Conservation (phyloP, 192 early-diverging fungal genomes). For the Umbelopsis ramanniana region DNA sequence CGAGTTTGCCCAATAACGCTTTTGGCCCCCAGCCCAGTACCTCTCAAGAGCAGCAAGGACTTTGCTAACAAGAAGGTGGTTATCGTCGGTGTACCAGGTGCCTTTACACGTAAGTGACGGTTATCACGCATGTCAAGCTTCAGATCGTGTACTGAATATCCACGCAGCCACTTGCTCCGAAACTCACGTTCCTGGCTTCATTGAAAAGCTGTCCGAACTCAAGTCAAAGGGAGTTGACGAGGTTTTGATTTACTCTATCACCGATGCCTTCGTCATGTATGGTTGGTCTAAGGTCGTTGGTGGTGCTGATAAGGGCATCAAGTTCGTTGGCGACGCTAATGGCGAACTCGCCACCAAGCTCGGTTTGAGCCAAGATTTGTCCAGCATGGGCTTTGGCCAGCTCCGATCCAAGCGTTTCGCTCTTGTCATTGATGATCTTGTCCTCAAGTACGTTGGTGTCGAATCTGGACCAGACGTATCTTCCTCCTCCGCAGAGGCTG, state of each 20-base stretch:
- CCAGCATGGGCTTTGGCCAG: constrained; percentile 56
- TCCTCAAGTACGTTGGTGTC: constrained; percentile 58
- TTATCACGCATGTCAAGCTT: too few species aligned
- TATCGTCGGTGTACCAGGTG: constrained; percentile 59
- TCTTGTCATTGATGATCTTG: constrained; percentile 53
- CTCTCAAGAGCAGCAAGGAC: constrained; percentile 38
- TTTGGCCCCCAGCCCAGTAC: constrained; percentile 10
- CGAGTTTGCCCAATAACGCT: background rate
- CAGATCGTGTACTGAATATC: too few species aligned
- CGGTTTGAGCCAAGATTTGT: constrained; percentile 56
- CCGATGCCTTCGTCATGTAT: constrained; percentile 65
- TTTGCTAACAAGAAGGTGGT: constrained; percentile 65
- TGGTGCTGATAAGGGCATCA: constrained; percentile 47
- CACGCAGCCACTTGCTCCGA: constrained; percentile 64
- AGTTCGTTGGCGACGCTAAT: constrained; percentile 53
- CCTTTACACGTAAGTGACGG: constrained; percentile 1
- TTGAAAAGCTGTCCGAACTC: constrained; percentile 46
- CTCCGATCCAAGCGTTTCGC: constrained; percentile 58
- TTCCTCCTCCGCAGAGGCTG: constrained; percentile 23
- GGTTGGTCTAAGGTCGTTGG: constrained; percentile 45
- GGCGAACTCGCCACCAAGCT: constrained; percentile 44
- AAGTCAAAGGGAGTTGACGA: constrained; percentile 58
- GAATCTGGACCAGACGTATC: constrained; percentile 32
- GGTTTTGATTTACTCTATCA: constrained; percentile 50
- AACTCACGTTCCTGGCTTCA: constrained; percentile 59